phyloP scores from a whole-genome alignment of 1,284 basidiomycete genomes.

The Afroboletus lepidellus region DNA sequence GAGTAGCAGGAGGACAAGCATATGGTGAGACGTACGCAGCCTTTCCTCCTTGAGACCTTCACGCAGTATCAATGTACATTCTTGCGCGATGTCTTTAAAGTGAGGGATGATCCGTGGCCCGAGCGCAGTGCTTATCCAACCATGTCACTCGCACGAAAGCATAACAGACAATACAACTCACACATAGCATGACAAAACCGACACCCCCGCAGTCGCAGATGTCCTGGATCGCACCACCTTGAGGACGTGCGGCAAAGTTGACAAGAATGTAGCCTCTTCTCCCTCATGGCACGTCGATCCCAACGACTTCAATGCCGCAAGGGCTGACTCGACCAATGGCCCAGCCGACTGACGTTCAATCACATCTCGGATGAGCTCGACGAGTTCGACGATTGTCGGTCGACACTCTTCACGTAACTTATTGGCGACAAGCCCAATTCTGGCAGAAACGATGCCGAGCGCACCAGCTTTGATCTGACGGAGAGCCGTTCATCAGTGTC shows the following conservation, averaged over 20 bases:
- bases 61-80: conserved; percentile 52
- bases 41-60: conserved; percentile 40
- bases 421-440: conserved; percentile 61
- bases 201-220: conserved; percentile 44
- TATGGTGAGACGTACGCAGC: conserved; percentile 20
- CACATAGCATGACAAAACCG: conserved; percentile 60
- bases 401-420: conserved; percentile 55
- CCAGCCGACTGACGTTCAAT: conserved; percentile 44
- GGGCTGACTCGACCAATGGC: conserved; percentile 43
- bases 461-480: conserved; percentile 59
- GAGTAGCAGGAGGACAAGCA: not conserved
- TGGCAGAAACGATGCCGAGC: conserved; percentile 64
- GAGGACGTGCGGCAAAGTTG: conserved; percentile 59
- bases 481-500: not conserved
- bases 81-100: conserved; percentile 69
- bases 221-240: conserved; percentile 42
- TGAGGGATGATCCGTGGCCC: conserved; percentile 85
- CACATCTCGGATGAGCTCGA: conserved; percentile 48
- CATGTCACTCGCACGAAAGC: conserved; percentile 12
- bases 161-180: conserved; percentile 33
- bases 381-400: conserved; percentile 49
- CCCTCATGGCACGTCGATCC: conserved; percentile 54
- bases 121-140: conserved; percentile 57
- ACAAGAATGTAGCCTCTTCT: conserved; percentile 66
- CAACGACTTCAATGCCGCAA: conserved; percentile 60